A percentile compares a stretch with the other conserved stretches of the same genome.
Evolutionary conservation across 495 filamentous ascomycete genomes (phyloP).

Genomic region (Pseudevernia furfuracea): DNA sequence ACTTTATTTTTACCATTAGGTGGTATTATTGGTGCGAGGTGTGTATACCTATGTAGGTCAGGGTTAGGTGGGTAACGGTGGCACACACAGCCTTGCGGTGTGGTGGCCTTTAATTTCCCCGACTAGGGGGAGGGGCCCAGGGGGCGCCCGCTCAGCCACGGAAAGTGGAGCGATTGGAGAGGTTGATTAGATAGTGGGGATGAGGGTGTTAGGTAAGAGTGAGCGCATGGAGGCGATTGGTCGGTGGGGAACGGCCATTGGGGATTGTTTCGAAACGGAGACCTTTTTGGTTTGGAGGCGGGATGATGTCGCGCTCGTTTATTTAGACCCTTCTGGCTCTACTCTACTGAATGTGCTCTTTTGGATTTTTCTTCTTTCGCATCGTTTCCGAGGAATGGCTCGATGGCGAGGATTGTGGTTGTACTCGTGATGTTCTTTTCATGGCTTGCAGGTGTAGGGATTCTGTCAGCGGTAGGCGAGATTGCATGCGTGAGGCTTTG

Average conservation of each 20-base stretch:
- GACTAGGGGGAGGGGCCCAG: not conserved
- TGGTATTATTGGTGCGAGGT: no score
- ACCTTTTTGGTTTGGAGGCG: not conserved
- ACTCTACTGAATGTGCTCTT: no score
- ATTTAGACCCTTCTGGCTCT: no score
- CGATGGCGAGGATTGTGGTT: not conserved
- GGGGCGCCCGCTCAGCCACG: not conserved
- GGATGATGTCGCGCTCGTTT: no score
- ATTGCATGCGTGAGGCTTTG: not conserved
- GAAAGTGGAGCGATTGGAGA: not conserved
- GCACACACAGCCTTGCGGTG: slow-evolving; percentile 14
- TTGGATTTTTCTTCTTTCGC: no score
- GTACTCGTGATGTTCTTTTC: no score
- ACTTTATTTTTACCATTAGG: no score
- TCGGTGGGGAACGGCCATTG: not conserved
- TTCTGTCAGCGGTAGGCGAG: not conserved
- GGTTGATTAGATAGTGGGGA: not conserved
- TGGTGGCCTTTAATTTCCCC: slow-evolving; percentile 7
- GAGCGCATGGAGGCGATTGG: not conserved
- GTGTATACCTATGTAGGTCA: no score
- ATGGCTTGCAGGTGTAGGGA: not conserved
- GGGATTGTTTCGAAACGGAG: not conserved
- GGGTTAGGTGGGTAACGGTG: no score
- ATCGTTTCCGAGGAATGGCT: not conserved
- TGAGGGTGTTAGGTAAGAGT: not conserved